A percentile compares a stretch with the other conserved stretches of the same genome.
These are phyloP conservation scores for Eimeria tenella DNA, from an alignment of 169 alveolate genomes.

Conservation along the genomic window DNA sequence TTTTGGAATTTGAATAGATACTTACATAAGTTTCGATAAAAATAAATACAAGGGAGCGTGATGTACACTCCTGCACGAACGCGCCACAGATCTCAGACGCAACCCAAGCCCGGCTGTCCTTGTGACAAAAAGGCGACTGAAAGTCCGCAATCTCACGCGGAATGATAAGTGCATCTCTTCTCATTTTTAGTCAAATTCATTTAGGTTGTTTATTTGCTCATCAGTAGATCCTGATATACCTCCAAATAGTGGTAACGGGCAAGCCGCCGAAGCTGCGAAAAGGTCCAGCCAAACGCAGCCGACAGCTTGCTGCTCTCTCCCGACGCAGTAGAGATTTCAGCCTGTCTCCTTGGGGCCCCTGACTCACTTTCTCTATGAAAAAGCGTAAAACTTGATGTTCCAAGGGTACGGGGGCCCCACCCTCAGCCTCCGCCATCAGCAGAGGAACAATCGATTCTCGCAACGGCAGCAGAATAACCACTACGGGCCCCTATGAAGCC, in stretches of 20 bases:
- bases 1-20: no score
- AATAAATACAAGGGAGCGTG: no score
- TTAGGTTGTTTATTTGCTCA: background rate
- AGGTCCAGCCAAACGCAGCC: slow-evolving; percentile 41
- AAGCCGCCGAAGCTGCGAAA: slow-evolving; percentile 16
- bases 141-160: background rate
- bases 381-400: background rate
- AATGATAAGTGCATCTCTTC: background rate
- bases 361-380: background rate
- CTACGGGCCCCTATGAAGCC: background rate
- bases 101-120: background rate
- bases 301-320: slow-evolving; percentile 43
- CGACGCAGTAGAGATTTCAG: background rate
- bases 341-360: background rate
- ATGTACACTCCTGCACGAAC: no score
- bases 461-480: background rate
- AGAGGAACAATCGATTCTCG: slow-evolving; percentile 9
- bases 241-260: background rate
- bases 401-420: background rate
- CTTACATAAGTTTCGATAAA: no score
- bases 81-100: slow-evolving; percentile 6
- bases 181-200: background rate
- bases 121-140: background rate
- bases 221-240: background rate
- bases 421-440: background rate